A percentile compares a stretch with the other conserved stretches of the same genome.
Evolutionary conservation across 805 yeast species (phyloP).

Genomic region (Pichia exigua): DNA sequence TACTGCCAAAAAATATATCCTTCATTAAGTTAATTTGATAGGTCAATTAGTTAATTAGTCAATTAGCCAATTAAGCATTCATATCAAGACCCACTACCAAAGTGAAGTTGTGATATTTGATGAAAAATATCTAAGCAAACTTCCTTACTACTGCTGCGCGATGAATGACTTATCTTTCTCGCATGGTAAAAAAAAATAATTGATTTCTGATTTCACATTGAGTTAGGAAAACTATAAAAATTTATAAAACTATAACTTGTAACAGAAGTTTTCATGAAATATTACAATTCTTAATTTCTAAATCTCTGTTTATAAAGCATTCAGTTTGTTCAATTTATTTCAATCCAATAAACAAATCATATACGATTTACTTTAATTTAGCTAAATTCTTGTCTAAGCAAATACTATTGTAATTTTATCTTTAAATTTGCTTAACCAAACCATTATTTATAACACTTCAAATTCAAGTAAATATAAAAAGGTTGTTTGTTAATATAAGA

Average conservation of each 20-base stretch:
- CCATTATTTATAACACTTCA: neutral
- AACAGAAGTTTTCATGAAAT: neutral
- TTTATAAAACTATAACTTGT: neutral
- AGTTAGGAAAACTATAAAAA: neutral
- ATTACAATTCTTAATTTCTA: neutral
- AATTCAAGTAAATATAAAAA: neutral
- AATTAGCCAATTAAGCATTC: too few species aligned
- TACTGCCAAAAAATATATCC: constrained; percentile 10
- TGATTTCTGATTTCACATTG: too few species aligned
- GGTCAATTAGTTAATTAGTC: too few species aligned
- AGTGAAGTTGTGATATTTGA: too few species aligned
- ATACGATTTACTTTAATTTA: neutral
- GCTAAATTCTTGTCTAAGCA: neutral
- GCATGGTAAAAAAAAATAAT: too few species aligned
- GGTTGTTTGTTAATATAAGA: neutral
- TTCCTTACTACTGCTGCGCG: too few species aligned
- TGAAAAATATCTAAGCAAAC: too few species aligned
- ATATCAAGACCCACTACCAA: too few species aligned
- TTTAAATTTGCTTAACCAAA: neutral
- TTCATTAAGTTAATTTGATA: constrained; percentile 1
- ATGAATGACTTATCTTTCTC: too few species aligned
- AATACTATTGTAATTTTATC: neutral
- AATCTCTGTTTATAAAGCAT: neutral
- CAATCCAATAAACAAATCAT: neutral
- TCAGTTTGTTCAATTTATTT: neutral